Base-by-base conservation (phyloP, 331 rosid species). In the Cydonia oblonga region DNA sequence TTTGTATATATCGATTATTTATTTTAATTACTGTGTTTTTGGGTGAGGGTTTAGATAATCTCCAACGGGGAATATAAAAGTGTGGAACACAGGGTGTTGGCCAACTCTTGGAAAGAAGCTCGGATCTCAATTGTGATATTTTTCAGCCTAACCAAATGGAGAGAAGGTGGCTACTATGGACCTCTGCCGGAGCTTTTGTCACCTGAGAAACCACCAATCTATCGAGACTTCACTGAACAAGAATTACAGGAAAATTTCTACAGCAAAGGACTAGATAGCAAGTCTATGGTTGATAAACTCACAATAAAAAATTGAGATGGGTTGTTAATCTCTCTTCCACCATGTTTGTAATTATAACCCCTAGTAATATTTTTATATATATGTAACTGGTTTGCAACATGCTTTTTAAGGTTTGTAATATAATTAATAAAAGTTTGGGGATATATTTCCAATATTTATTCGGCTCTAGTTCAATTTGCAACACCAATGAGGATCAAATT, bases 141-240 rank as follows among this genome's bases (percentile, higher is more conserved):
- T 66, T 81, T 76, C n/a, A 69, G 73, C 51, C 6, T 64, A 3
- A 5, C 4, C n/a, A 81, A 78, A 57, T 75, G 75, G 81, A 72
- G 26, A 3, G 78, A 63, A 30, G 74, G 64, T 6, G 71, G 51
- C 4, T 30, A 44, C n/a, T 69, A 14, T 59, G 88, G 84, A 30
- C 86, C 86, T 42, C 18, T 81, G 5, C 74, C 75, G 9, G 86
- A 84, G 73, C 49, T 85, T 46, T 12, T 79, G 49, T 72, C 76
- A 16, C 74, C 61, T 1, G 72, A 66, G 54, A 81, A 81, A 2
- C 88, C 79, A 1, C 78, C 84, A 0, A 22, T 78, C 7, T 84
- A 84, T 18, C 49, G 81, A 7, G 33, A 84, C 25, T 84, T 84
- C 64, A 75, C 84, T 0, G 0, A 0, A 14, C 26, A 72, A 16